Evolutionary conservation across 257 asterid genomes (phyloP).

Genomic region (Gynochthodes officinalis): DNA sequence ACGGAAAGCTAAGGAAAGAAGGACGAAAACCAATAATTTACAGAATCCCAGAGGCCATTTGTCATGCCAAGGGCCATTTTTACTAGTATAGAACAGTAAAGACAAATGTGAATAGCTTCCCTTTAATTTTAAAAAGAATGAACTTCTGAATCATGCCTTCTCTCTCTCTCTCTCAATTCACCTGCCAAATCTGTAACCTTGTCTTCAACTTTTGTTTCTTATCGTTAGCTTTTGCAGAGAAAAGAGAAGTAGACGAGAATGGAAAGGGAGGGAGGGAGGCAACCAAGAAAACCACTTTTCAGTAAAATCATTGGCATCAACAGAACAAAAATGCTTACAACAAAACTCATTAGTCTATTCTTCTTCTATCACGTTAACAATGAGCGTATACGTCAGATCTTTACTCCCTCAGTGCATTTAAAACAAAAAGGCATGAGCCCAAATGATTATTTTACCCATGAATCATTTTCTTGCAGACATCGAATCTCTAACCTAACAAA

Average conservation of each 20-base stretch:
- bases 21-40: background rate
- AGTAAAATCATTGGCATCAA: constrained; percentile 59
- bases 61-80: constrained; percentile 19
- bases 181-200: constrained; percentile 32
- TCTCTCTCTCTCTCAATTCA: constrained; percentile 13
- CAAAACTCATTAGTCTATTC: constrained; percentile 19
- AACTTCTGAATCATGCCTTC: constrained; percentile 25
- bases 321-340: constrained; percentile 17
- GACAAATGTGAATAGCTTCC: constrained; percentile 27
- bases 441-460: constrained; percentile 43
- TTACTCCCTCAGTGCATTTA: constrained; percentile 34
- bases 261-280: too few relatives aligned
- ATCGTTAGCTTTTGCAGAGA: constrained; percentile 9
- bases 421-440: constrained; percentile 30
- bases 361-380: constrained; percentile 46
- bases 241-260: constrained; percentile 1
- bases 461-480: constrained; percentile 33
- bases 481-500: constrained; percentile 46
- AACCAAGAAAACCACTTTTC: constrained; percentile 51
- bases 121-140: constrained; percentile 6
- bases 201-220: constrained; percentile 37
- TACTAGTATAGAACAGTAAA: constrained; percentile 5
- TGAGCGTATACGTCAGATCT: constrained; percentile 52
- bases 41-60: background rate
- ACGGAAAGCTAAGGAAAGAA: constrained; percentile 7